Evolutionary conservation across 306 rosid genomes (phyloP), one percentile per base, ranked within the genome.

Genomic region (Styphnolobium japonicum): DNA sequence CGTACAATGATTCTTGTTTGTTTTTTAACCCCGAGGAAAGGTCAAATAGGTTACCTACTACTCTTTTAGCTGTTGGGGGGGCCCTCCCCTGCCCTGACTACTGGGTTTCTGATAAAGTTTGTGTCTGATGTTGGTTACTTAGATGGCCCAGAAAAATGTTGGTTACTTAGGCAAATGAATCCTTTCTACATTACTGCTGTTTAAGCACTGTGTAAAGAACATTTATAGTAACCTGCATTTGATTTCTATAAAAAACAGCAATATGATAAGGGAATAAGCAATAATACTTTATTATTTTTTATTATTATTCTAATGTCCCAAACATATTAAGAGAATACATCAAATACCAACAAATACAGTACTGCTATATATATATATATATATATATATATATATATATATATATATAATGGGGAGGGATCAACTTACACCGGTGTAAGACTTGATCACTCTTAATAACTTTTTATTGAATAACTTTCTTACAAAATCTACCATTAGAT

Each of bases 1-100:
- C 87, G 90, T 85, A 73, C 87, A 85, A 84, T 80, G 67, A 87
- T 85, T 64, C 29, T n/a, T 27, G 45, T 86, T 15, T 82, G 78
- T 34, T 65, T n/a, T 29, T 73, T 69, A 80, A 80, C 51, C 49
- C 75, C 31, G 14, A 12, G 55, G 60, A 82, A 48, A 82, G 69
- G 78, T 80, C 79, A 73, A 68, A 81, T 52, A 48, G 49, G 60
- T 73, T 56, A 76, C 80, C 80, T 15, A 69, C 78, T 84, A 27
- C 22, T 53, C 39, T 6, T 39, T 46, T 15, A 62, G 66, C 70
- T 5, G 31, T 19, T 36, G 60, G 67, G 75, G 25, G 15, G 4
- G 6, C 77, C 51, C 77, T 18, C 48, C 34, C 55, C 40, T 10
- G 7, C 2, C 0, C 9, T 69, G 7, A 22, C 53, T 67, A 2